Evolutionary conservation across 805 yeast species (phyloP).

Genomic region (Metschnikowia santaceciliae): DNA sequence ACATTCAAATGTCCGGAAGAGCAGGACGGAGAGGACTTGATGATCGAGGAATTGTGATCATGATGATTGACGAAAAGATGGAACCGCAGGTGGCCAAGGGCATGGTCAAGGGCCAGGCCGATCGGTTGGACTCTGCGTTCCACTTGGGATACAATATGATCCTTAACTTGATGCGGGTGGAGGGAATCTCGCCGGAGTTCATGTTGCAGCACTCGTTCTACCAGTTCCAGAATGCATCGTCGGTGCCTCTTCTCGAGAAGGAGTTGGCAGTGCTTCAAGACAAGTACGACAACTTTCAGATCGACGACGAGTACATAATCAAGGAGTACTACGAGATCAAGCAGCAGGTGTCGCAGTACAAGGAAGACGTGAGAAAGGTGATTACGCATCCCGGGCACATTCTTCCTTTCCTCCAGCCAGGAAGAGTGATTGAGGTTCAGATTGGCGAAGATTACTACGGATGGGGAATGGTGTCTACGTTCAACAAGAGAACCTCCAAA

Average conservation of each 20-base stretch:
- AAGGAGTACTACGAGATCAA: constrained; percentile 81
- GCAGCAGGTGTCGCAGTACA: constrained; percentile 65
- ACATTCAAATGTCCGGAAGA: constrained; percentile 98
- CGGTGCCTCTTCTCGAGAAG: constrained; percentile 81
- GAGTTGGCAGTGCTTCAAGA: constrained; percentile 53
- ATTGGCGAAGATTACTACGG: constrained; percentile 72
- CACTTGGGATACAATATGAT: constrained; percentile 98
- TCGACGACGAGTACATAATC: constrained; percentile 72
- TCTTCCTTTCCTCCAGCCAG: constrained; percentile 80
- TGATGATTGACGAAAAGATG: constrained; percentile 99
- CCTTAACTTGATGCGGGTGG: constrained; percentile 91
- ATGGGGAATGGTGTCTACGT: constrained; percentile 90
- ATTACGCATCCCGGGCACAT: constrained; percentile 89
- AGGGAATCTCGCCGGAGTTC: constrained; percentile 96
- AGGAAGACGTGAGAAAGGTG: constrained; percentile 72
- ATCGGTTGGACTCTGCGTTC: constrained; percentile 94
- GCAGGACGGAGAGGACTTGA: constrained; percentile 99
- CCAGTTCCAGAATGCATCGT: constrained; percentile 90
- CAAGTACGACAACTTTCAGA: constrained; percentile 44
- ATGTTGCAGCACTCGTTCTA: constrained; percentile 92
- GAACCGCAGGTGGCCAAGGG: constrained; percentile 99
- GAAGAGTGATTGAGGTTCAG: constrained; percentile 72
- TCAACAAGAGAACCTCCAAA: constrained; percentile 64
- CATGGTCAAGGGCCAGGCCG: constrained; percentile 99
- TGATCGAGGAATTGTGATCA: constrained; percentile 97